phyloP scores from a whole-genome alignment of 805 yeast genomes.

The Teunomyces pallodes region DNA sequence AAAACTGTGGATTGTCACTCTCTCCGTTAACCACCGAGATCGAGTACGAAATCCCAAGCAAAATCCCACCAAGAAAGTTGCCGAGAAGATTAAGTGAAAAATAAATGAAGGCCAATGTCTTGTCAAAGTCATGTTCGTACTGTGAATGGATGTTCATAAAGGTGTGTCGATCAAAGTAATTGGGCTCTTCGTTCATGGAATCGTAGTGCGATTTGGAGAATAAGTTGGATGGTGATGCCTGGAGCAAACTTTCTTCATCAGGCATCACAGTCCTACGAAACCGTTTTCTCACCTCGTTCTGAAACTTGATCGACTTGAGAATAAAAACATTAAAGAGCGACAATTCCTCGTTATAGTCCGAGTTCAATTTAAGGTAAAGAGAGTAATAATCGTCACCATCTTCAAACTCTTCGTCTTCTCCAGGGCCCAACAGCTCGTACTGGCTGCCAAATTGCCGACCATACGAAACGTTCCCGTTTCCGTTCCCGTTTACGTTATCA shows the following conservation, averaged over 20 bases:
- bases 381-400: conserved; percentile 22
- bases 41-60: conserved; percentile 37
- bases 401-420: conserved; percentile 12
- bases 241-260: not conserved
- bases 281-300: conserved; percentile 14
- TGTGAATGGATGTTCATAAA: conserved; percentile 19
- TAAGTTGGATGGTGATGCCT: not conserved
- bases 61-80: conserved; percentile 37
- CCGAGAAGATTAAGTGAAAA: conserved; percentile 34
- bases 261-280: not conserved
- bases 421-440: not conserved
- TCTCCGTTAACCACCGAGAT: conserved; percentile 20
- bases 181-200: conserved; percentile 34
- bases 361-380: conserved; percentile 18
- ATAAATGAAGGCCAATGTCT: conserved; percentile 34
- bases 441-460: not conserved
- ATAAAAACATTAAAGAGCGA: conserved; percentile 19
- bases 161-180: conserved; percentile 18
- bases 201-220: conserved; percentile 18
- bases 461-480: not conserved
- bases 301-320: conserved; percentile 19
- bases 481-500: not conserved
- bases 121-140: conserved; percentile 35
- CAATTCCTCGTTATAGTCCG: conserved; percentile 15
- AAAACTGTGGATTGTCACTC: conserved; percentile 19